Conservation (phyloP, 192 early-diverging fungal species). For the Gaertneriomyces semiglobifer region DNA sequence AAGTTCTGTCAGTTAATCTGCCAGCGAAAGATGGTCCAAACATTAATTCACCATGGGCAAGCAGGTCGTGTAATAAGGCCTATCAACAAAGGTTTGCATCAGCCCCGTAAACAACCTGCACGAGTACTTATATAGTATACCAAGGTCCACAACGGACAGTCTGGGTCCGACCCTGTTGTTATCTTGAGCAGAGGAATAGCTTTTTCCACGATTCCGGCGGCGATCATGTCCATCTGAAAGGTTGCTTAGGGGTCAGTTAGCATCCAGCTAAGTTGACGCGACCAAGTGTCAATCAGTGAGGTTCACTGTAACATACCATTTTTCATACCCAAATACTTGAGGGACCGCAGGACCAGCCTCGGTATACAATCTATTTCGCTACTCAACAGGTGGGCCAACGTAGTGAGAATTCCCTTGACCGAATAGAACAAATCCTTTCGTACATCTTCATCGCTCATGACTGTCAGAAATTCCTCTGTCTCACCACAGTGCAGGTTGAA, state of each 20-base stretch:
- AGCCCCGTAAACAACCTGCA: background rate
- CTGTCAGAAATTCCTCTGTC: background rate
- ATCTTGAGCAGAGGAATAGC: slow-evolving; percentile 60
- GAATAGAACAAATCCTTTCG: slow-evolving; percentile 55
- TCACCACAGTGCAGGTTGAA: too few species aligned
- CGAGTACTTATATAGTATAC: slow-evolving; percentile 31
- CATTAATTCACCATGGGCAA: slow-evolving; percentile 32
- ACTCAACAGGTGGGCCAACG: slow-evolving; percentile 54
- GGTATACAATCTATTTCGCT: slow-evolving; percentile 66
- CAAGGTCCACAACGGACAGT: slow-evolving; percentile 73
- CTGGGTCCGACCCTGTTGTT: slow-evolving; percentile 50
- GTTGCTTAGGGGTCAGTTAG: slow-evolving; percentile 29
- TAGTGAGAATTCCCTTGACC: slow-evolving; percentile 57
- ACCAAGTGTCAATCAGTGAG: background rate
- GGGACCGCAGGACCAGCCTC: slow-evolving; percentile 61
- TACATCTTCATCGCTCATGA: slow-evolving; percentile 45
- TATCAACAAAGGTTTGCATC: slow-evolving; percentile 2
- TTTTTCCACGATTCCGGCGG: slow-evolving; percentile 54
- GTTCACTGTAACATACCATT: slow-evolving; percentile 44
- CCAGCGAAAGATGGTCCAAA: background rate
- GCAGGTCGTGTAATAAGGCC: slow-evolving; percentile 45
- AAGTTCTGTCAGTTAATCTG: slow-evolving; percentile 1
- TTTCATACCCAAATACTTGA: slow-evolving; percentile 66
- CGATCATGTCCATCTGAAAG: slow-evolving; percentile 63
- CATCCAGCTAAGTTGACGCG: background rate